These are phyloP conservation scores for Penicillium freii DNA, from an alignment of 2,329 filamentous ascomycete genomes.

Conservation along the genomic window DNA sequence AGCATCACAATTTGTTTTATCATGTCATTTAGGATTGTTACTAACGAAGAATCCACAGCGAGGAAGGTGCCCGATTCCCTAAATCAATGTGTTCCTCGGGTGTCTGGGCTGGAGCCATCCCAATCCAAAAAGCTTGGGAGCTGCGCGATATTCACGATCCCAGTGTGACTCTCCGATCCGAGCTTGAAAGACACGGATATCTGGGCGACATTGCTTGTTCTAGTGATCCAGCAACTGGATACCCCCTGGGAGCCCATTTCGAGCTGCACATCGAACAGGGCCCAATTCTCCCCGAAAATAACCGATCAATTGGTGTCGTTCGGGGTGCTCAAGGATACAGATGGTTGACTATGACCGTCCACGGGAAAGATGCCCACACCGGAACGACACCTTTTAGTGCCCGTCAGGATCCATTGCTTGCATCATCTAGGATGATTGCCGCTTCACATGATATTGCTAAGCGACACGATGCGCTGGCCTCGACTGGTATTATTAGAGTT, in stretches of 20 bases:
- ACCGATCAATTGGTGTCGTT: slow-evolving; percentile 63
- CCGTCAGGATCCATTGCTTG: slow-evolving; percentile 63
- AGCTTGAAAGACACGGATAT: slow-evolving; percentile 67
- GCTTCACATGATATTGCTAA: slow-evolving; percentile 61
- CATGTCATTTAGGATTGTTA: background rate
- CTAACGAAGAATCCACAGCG: slow-evolving; percentile 45
- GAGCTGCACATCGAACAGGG: slow-evolving; percentile 81
- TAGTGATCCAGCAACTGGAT: slow-evolving; percentile 42
- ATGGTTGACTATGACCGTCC: slow-evolving; percentile 64
- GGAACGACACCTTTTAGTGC: slow-evolving; percentile 65
- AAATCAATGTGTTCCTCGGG: slow-evolving; percentile 70
- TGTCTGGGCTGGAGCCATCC: slow-evolving; percentile 67
- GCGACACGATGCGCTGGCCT: slow-evolving; percentile 57
- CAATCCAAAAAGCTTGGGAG: slow-evolving; percentile 58
- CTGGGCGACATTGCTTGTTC: slow-evolving; percentile 57
- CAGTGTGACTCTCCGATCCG: slow-evolving; percentile 57
- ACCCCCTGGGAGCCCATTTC: slow-evolving; percentile 71
- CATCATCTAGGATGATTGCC: slow-evolving; percentile 63
- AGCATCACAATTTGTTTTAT: slow-evolving; percentile 50
- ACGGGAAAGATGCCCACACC: slow-evolving; percentile 66
- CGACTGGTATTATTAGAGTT: slow-evolving; percentile 63
- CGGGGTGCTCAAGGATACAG: slow-evolving; percentile 67
- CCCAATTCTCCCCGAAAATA: slow-evolving; percentile 62
- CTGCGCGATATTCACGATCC: slow-evolving; percentile 58
- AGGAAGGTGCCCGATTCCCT: slow-evolving; percentile 75